Evolutionary conservation across 768 basidiomycete genomes (phyloP), one percentile per base, ranked within the genome.

Genomic region (Mycena capillaripes): DNA sequence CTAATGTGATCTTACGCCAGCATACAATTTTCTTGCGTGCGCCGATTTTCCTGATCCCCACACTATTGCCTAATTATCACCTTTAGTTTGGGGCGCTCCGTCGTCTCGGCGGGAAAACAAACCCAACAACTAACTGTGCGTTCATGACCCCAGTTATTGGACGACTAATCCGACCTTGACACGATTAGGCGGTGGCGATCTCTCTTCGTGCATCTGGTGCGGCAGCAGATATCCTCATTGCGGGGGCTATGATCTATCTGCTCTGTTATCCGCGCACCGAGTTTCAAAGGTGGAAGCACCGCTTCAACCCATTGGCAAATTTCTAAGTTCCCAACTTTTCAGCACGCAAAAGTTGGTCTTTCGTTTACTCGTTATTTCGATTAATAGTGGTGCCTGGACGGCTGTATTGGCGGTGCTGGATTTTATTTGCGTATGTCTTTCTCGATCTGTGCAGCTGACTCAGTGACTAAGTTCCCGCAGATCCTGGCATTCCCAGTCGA

Each of bases 321-420:
- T 17, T 23, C 32, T 42, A 40, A 36, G 2, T 19, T 38, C 25
- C 21, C 29, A n/a, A n/a, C 19, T 19, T 38, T 34, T 3, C 27
- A 71, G 69, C 30, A 71, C 73, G 0, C n/a, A 55, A 42, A 64
- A 50, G 25, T 14, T 71, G 42, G 48, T 65, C 21, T 75, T 56
- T 27, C 70, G 70, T 10, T 52, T 75, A 11, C 36, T 75, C 3
- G 11, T 71, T 10, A 29, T 75, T 23, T 68, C 73, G 16, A 57
- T 75, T 34, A 75, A 75, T 23, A 75, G 58, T 58, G 73, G 73
- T 19, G 46, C 70, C n/a, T 75, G 73, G 73, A 75, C 73, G 7
- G 73, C 73, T 27, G 3, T 75, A 16, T 42, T 75, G 6, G 73
- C 73, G 3, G n/a, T 71, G 21, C 9, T 75, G 23, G 70, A 66